Evolutionary conservation across 108 stramenopile species (phyloP).

Genomic region (Pseudonitzschia multiseries): DNA sequence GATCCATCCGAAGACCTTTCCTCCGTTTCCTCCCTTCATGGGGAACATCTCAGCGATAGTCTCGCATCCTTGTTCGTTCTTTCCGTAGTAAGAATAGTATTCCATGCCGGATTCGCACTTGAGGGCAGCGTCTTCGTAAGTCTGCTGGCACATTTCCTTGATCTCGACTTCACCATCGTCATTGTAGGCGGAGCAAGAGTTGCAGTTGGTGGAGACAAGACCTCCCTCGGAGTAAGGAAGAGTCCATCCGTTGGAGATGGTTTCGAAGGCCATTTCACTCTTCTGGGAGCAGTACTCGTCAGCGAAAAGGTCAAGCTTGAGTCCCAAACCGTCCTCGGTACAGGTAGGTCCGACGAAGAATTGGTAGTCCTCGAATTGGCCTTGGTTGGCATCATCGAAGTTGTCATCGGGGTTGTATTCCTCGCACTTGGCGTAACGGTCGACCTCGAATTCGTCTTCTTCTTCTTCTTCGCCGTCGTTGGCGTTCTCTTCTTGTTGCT

Average conservation of each 20-base stretch:
- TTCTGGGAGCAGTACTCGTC: constrained; percentile 29
- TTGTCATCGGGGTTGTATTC: constrained; percentile 34
- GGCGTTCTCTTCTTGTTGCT: constrained; percentile 27
- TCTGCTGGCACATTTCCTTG: constrained; percentile 33
- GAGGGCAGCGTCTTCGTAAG: constrained; percentile 31
- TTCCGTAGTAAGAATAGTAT: constrained; percentile 29
- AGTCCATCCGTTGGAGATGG: constrained; percentile 41
- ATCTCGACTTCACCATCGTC: constrained; percentile 35
- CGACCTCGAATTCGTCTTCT: constrained; percentile 24
- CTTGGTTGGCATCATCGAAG: constrained; percentile 29
- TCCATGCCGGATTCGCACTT: constrained; percentile 45
- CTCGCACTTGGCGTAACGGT: constrained; percentile 35
- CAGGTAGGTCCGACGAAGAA: constrained; percentile 50
- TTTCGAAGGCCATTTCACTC: constrained; percentile 19
- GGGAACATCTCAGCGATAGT: constrained; percentile 21
- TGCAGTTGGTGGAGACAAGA: constrained; percentile 33
- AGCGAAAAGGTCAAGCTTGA: constrained; percentile 37
- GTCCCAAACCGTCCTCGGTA: constrained; percentile 29
- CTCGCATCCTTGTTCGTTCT: constrained; percentile 26
- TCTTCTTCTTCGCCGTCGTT: constrained; percentile 15
- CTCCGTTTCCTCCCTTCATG: constrained; percentile 10
- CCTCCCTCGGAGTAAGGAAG: constrained; percentile 45
- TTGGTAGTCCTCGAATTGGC: constrained; percentile 18
- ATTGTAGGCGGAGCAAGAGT: constrained; percentile 30
- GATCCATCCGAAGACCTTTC: constrained; percentile 46